phyloP scores from a whole-genome alignment of 768 basidiomycete genomes.

The Pleurotus giganteus region DNA sequence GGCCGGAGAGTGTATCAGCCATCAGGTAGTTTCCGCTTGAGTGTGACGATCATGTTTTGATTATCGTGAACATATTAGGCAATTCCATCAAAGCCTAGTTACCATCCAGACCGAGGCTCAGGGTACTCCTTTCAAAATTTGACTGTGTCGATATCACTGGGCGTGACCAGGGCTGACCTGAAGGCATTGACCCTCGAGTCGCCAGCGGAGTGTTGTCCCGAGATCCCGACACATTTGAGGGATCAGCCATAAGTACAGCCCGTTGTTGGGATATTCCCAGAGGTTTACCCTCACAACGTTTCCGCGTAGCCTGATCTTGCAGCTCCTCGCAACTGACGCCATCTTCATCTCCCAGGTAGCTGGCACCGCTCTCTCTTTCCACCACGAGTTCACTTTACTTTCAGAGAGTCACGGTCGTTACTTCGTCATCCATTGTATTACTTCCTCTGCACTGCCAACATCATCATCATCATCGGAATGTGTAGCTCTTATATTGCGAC shows the following conservation, averaged over 20 bases:
- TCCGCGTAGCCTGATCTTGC: constrained; percentile 2
- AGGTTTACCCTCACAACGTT: constrained; percentile 4
- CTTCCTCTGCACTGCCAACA: constrained; percentile 41
- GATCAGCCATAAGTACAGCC: constrained; percentile 11
- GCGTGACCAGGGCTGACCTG: constrained; percentile 1
- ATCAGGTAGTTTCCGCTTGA: constrained; percentile 8
- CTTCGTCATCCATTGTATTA: constrained; percentile 10
- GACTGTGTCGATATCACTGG: not conserved
- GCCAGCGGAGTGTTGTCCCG: constrained; percentile 4
- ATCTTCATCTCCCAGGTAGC: constrained; percentile 23
- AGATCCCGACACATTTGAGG: not conserved
- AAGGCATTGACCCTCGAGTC: constrained; percentile 2
- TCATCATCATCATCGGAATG: constrained; percentile 13
- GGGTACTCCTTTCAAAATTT: constrained; percentile 6
- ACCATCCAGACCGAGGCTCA: constrained; percentile 3
- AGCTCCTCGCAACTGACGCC: constrained; percentile 11
- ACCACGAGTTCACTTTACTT: not conserved
- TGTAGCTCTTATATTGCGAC: constrained; percentile 6
- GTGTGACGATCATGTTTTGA: constrained; percentile 9
- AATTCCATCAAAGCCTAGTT: constrained; percentile 9
- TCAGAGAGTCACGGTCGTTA: constrained; percentile 15
- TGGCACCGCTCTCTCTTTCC: not conserved
- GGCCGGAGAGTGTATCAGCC: constrained; percentile 3
- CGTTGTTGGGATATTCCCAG: constrained; percentile 5
- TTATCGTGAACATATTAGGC: not conserved